A percentile compares a stretch with the other conserved stretches of the same genome.
Evolutionary conservation across 2,329 filamentous ascomycete species (phyloP).

Genomic region (Phialophora expanda): DNA sequence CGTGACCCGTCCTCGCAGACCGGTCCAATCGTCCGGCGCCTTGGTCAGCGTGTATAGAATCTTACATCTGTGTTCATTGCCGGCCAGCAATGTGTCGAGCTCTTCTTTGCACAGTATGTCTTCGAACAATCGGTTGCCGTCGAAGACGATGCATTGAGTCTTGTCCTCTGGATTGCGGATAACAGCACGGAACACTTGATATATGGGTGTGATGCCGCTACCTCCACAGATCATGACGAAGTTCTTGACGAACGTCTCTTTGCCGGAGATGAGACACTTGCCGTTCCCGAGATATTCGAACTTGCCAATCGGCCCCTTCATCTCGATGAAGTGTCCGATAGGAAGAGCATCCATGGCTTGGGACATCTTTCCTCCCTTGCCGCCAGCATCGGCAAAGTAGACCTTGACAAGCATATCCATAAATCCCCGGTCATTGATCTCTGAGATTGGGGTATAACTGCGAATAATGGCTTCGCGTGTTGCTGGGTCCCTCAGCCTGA

Average conservation of each 20-base stretch:
- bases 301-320: constrained; percentile 87
- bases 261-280: constrained; percentile 64
- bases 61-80: constrained; percentile 63
- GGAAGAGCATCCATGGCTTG: constrained; percentile 75
- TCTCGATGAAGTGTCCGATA: constrained; percentile 74
- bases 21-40: constrained; percentile 68
- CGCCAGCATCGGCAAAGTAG: constrained; percentile 67
- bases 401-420: constrained; percentile 82
- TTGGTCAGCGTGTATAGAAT: constrained; percentile 73
- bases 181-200: constrained; percentile 77
- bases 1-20: constrained; percentile 70
- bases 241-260: constrained; percentile 62
- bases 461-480: constrained; percentile 76
- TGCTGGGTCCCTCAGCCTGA: constrained; percentile 75
- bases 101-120: constrained; percentile 83
- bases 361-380: constrained; percentile 78
- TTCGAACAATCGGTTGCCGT: constrained; percentile 76
- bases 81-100: constrained; percentile 66
- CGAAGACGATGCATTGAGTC: constrained; percentile 73
- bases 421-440: constrained; percentile 63
- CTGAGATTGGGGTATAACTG: constrained; percentile 83
- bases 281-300: constrained; percentile 79
- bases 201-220: constrained; percentile 91
- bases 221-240: constrained; percentile 90
- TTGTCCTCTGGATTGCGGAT: constrained; percentile 66